Evolutionary conservation across 2,329 filamentous ascomycete species (phyloP).

Genomic region (Paraphaeosphaeria sporulosa): DNA sequence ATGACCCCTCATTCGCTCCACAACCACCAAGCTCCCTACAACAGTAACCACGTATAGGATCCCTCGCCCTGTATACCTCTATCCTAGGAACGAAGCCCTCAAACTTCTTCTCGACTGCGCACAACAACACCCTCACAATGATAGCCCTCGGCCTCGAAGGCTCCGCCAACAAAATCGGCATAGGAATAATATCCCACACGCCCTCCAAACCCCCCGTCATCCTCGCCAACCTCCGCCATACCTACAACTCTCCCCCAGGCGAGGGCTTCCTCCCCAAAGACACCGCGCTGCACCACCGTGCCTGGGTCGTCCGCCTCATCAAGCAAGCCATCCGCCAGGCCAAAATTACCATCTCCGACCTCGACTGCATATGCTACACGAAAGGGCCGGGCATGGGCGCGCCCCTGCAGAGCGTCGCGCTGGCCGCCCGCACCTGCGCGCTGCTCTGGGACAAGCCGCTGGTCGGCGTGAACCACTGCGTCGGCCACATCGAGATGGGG

Average conservation of each 20-base stretch:
- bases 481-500: constrained; percentile 99
- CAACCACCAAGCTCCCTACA: background rate
- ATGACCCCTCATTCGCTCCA: background rate
- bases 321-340: constrained; percentile 80
- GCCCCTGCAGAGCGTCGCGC: constrained; percentile 83
- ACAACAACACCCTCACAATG: constrained; percentile 49
- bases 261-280: constrained; percentile 97
- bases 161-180: constrained; percentile 96
- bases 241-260: constrained; percentile 88
- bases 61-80: background rate
- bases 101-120: background rate
- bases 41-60: background rate
- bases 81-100: background rate
- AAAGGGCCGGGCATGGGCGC: constrained; percentile 97
- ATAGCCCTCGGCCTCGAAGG: constrained; percentile 83
- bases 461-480: constrained; percentile 96
- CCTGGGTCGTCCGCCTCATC: constrained; percentile 83
- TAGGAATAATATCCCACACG: constrained; percentile 87
- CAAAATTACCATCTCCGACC: constrained; percentile 59
- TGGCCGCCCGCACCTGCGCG: constrained; percentile 81
- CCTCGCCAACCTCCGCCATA: constrained; percentile 93
- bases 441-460: constrained; percentile 89
- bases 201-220: constrained; percentile 60
- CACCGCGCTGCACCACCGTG: constrained; percentile 89
- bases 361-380: constrained; percentile 95